These are phyloP conservation scores for Picochlorum sp. DNA, from an alignment of 139 green algal genomes.

Conservation along the genomic window DNA sequence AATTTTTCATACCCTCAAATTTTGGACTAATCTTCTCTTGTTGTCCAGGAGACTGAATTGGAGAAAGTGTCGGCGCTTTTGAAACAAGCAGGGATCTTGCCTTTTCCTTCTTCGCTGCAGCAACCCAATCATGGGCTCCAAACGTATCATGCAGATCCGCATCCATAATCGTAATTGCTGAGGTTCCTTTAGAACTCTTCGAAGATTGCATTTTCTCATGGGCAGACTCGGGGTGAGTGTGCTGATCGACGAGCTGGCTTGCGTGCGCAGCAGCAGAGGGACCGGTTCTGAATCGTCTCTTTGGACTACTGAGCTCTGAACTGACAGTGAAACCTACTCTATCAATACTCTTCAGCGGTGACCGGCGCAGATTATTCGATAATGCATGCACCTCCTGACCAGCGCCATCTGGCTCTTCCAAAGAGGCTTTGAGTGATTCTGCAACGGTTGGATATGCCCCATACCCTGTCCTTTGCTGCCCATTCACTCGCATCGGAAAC, in stretches of 20 bases:
- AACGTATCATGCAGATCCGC: conserved; percentile 33
- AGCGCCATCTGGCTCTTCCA: neutral
- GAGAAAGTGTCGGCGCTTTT: no score
- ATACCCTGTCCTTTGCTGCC: no score
- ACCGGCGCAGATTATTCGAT: neutral
- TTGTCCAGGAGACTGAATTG: no score
- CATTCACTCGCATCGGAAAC: no score
- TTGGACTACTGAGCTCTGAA: neutral
- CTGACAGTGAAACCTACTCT: neutral
- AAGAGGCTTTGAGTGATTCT: neutral
- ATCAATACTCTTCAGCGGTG: neutral
- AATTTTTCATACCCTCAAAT: no score
- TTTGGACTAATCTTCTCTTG: no score
- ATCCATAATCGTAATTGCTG: conserved; percentile 2
- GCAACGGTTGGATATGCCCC: neutral
- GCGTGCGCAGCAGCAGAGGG: neutral
- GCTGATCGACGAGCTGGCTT: neutral
- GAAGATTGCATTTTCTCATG: no score
- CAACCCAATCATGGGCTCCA: conserved; percentile 17
- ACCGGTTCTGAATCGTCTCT: neutral
- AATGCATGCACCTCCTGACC: neutral
- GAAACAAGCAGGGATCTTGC: neutral
- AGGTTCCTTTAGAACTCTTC: neutral
- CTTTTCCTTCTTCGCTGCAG: neutral
- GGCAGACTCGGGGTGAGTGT: no score